Evolutionary conservation across 495 filamentous ascomycete genomes (phyloP), one percentile per base, ranked within the genome.

Genomic region (Echria macrotheca): DNA sequence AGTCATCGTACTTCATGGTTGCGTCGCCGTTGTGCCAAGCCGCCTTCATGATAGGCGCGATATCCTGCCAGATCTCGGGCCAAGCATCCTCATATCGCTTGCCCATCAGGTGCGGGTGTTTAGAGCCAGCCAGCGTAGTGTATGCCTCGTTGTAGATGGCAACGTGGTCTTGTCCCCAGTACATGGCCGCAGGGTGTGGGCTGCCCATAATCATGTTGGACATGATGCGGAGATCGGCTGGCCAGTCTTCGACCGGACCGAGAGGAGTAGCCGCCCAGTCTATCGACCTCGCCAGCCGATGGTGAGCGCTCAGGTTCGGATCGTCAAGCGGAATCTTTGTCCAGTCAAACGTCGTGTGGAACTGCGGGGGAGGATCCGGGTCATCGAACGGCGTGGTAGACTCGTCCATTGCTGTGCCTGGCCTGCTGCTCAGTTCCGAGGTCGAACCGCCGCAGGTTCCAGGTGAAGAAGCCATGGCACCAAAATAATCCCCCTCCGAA

Each of bases 91-190:
- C 61, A 52, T 87, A 88, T 40, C 67, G 72, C 53, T 76, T 69
- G 7, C 84, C 84, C 84, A 88, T 88, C 12, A 88, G 58, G 15
- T 49, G 50, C 0, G 84, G 84, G 54, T 88, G 84, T 53, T 87
- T 87, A 50, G 81, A 68, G 10, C 84, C 83, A 1, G 84, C 84
- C 9, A 88, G 61, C 4, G 76, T 50, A 23, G 84, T 76, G 60
- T 87, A 87, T 10, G 83, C 82, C 54, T 87, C 82, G 55, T 88
- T 88, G 61, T 88, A 88, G 29, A 88, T 82, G 14, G 81, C 77
- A 17, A 80, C 73, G 28, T 78, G 69, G 28, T 85, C 79, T 7
- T 68, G 60, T 4, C 83, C 83, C 83, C 83, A 87, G 62, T 86
- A 86, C 71, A 87, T 78, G 0, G 83, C 83, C 5, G 80, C 79